A percentile compares a stretch with the other conserved stretches of the same genome.
Evolutionary conservation across 2,329 filamentous ascomycete species (phyloP).

Genomic region (Penicillium sp.): DNA sequence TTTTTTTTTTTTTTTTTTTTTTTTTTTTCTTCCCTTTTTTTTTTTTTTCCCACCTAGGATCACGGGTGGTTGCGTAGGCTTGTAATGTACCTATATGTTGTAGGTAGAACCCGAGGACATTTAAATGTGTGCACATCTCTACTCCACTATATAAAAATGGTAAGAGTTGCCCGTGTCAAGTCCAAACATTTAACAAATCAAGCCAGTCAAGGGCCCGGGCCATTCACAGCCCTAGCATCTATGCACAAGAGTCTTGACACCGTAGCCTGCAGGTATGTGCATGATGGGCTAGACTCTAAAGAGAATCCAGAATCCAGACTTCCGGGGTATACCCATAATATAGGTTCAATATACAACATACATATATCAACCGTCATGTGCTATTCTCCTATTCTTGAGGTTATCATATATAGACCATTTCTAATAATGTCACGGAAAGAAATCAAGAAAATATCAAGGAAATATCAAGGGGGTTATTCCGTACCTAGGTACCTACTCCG

Average conservation of each 20-base stretch:
- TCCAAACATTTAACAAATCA: neutral
- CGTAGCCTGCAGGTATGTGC: conserved; percentile 15
- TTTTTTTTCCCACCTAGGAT: conserved; percentile 9
- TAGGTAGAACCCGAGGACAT: neutral
- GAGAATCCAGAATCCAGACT: neutral
- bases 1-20: neutral
- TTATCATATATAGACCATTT: neutral
- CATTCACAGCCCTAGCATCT: neutral
- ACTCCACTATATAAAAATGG: neutral
- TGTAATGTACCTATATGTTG: too few species aligned
- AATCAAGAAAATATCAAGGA: neutral
- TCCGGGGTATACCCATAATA: conserved; percentile 9
- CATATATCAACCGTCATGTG: neutral
- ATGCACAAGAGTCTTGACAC: conserved; percentile 16
- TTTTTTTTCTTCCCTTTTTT: conserved; percentile 1
- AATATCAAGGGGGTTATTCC: neutral
- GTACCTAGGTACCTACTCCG: too few species aligned
- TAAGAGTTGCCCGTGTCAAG: neutral
- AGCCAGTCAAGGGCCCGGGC: neutral
- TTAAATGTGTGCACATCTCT: conserved; percentile 13
- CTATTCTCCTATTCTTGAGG: neutral
- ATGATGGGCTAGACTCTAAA: conserved; percentile 5
- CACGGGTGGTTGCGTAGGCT: conserved; percentile 24
- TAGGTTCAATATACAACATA: neutral
- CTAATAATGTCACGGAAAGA: neutral